These are phyloP conservation scores for Stephania yunnanensis DNA, from an alignment of 164 flowering plant species.

Conservation along the genomic window DNA sequence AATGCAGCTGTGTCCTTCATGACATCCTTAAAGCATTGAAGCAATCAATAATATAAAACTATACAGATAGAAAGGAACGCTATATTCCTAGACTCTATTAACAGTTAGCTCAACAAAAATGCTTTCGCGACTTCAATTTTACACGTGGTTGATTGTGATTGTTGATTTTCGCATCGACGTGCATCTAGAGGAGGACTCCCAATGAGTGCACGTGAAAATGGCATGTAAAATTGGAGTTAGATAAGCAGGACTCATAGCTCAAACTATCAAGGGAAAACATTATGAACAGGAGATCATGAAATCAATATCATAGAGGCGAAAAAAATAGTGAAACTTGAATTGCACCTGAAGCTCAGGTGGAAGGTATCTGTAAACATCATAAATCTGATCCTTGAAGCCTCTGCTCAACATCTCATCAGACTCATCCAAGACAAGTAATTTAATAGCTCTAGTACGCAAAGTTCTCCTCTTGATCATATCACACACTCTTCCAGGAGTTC, in stretches of 20 bases:
- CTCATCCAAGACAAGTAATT: conserved; percentile 86
- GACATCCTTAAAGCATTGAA: neutral
- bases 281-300: too few relatives aligned
- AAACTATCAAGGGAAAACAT: too few relatives aligned
- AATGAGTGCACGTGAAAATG: too few relatives aligned
- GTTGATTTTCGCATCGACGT: too few relatives aligned
- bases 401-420: conserved; percentile 99
- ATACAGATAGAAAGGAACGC: neutral
- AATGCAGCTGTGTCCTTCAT: neutral
- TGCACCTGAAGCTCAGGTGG: conserved; percentile 96
- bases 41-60: neutral
- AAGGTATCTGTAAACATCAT: conserved; percentile 93
- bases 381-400: conserved; percentile 97
- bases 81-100: too few relatives aligned
- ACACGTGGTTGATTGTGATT: too few relatives aligned
- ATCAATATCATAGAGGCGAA: too few relatives aligned
- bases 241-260: too few relatives aligned
- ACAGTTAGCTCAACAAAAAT: too few relatives aligned
- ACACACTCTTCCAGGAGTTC: conserved; percentile 99
- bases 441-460: conserved; percentile 84
- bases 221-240: too few relatives aligned
- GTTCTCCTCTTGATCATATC: conserved; percentile 98
- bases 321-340: neutral
- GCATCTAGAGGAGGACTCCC: too few relatives aligned
- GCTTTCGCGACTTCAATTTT: too few relatives aligned